Conservation (phyloP, 805 yeast species). For the Osmozyma mogii region DNA sequence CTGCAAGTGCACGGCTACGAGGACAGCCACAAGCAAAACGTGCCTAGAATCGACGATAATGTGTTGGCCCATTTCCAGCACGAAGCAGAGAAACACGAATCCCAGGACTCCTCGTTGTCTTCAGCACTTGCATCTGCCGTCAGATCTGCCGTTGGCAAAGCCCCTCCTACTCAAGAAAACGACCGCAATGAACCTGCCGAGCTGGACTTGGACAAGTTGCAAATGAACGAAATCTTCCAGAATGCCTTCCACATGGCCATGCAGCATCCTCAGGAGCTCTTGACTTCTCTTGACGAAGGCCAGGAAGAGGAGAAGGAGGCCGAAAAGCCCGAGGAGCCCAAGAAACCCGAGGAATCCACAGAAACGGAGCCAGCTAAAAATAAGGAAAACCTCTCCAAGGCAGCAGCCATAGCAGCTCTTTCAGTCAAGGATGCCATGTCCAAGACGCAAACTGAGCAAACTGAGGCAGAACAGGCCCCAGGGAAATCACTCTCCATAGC, state of each 20-base stretch:
- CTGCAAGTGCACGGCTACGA: conserved; percentile 21
- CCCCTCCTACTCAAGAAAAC: conserved; percentile 2
- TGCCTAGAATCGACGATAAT: conserved; percentile 30
- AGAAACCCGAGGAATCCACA: background rate
- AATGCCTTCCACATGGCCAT: conserved; percentile 73
- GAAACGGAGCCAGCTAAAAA: conserved; percentile 1
- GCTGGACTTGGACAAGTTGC: conserved; percentile 42
- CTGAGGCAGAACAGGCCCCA: background rate
- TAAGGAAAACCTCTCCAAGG: conserved; percentile 4
- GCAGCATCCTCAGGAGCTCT: conserved; percentile 47
- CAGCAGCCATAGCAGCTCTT: conserved; percentile 10
- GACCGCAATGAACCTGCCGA: conserved; percentile 20
- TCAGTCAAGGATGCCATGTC: conserved; percentile 4
- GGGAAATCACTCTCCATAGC: conserved; percentile 43
- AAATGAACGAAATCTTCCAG: conserved; percentile 64
- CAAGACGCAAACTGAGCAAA: conserved; percentile 1
- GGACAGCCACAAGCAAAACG: conserved; percentile 7
- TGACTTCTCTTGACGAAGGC: conserved; percentile 28
- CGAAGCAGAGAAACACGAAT: conserved; percentile 21
- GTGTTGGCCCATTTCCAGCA: conserved; percentile 29
- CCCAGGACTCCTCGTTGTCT: background rate
- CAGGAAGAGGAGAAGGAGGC: conserved; percentile 8
- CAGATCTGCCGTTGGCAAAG: conserved; percentile 8
- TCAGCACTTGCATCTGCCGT: conserved; percentile 8
- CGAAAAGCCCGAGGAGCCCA: conserved; percentile 1